These are phyloP conservation scores for Omphalotus guepiniiformis DNA, from an alignment of 768 basidiomycete species.

Conservation along the genomic window DNA sequence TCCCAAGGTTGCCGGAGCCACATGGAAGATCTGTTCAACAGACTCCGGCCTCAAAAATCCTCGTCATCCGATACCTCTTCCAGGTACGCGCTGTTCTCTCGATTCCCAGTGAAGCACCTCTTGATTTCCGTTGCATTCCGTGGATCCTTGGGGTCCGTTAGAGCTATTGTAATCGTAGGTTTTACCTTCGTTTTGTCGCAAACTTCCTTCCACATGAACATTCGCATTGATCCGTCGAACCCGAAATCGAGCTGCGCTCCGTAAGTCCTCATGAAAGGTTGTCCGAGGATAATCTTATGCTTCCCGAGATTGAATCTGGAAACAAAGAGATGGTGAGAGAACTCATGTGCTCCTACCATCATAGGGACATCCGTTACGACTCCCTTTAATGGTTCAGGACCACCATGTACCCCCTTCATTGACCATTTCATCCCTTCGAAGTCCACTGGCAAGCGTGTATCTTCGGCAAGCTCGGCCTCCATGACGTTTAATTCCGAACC, in stretches of 20 bases:
- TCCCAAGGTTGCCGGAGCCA: slow-evolving; percentile 9
- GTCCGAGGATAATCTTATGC: slow-evolving; percentile 14
- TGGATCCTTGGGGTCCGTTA: too few species aligned
- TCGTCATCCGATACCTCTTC: neutral
- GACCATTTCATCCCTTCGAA: slow-evolving; percentile 21
- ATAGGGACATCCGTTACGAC: slow-evolving; percentile 15
- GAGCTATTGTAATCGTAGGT: too few species aligned
- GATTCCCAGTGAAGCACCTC: too few species aligned
- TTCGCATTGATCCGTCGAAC: too few species aligned
- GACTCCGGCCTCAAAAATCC: neutral
- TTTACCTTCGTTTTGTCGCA: too few species aligned
- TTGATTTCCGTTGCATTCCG: too few species aligned
- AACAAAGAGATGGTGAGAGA: slow-evolving; percentile 26
- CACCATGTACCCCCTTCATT: slow-evolving; percentile 20
- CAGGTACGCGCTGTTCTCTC: too few species aligned
- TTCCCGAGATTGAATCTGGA: neutral
- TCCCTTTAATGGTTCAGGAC: slow-evolving; percentile 12
- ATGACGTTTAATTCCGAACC: too few species aligned
- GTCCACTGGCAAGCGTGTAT: slow-evolving; percentile 76
- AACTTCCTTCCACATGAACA: too few species aligned
- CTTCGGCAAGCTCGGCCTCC: too few species aligned
- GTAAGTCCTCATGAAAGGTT: too few species aligned
- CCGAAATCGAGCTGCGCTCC: too few species aligned
- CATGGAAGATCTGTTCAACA: neutral
- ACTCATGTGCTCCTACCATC: slow-evolving; percentile 14